Base-by-base conservation (phyloP, 2,329 filamentous ascomycete species). In the Cyclaneusma minus region DNA sequence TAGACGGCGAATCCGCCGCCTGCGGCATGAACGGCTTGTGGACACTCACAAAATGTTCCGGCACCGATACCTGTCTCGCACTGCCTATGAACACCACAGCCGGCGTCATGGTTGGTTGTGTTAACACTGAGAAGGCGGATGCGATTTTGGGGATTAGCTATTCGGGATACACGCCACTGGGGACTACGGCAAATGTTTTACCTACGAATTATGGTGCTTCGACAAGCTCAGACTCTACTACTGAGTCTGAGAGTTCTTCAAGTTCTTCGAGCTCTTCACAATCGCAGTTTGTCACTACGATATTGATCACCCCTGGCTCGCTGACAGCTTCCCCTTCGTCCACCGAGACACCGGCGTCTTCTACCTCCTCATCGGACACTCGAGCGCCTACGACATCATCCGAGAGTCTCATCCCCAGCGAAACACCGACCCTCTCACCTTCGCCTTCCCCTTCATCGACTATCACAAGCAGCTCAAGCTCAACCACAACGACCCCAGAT, bases 21-120 rank as follows among this genome's bases (percentile, higher is more conserved):
- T 74, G 68, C 38, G 44, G 46, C 15, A 29, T 35, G 13, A 32
- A 34, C 7, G 57, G 58, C 11, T 41, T 37, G 1, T 71, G 62
- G 37, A 38, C 45, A 4, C 52, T 68, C 11, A 40, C 37, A 1
- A 33, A 44, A 7, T 58, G 58, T 21, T 49, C 46, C 16, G 21
- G 20, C 1, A 25, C 35, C 2, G 43, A 45, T 23, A 44, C 49
- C 24, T 73, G 68, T 44, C 62, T 57, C 25, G 68, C 63, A 2
- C 43, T 71, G 33, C 68, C 68, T 1, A 58, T 68, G 52, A 56
- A 53, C 19, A 56, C 45, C 7, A 53, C 52, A 1, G 38, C 40
- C 1, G 66, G 64, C 3, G 60, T 66, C 7, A 42, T 51, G 28
- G 48, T 73, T 13, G 55, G 52, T 3, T 73, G 68, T 33, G 48